Conservation (phyloP, 148 eudicot species). For the Persicaria tinctoria region DNA sequence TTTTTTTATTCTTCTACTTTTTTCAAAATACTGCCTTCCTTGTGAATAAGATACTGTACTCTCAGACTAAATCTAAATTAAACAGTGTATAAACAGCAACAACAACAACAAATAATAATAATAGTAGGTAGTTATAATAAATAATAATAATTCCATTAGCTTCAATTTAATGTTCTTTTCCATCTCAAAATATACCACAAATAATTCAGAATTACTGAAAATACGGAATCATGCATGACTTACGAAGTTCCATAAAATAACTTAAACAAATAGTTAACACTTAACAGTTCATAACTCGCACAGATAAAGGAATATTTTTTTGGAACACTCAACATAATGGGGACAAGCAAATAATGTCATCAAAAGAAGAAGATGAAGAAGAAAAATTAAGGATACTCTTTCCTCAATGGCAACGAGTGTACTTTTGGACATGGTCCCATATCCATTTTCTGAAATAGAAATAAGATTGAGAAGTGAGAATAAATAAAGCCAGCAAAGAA, state of each 20-base stretch:
- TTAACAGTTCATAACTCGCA: background rate
- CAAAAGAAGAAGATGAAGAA: background rate
- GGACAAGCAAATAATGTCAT: background rate
- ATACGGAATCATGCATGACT: background rate
- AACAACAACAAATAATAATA: too few species aligned
- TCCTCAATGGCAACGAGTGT: slow-evolving; percentile 86
- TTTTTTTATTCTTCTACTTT: background rate
- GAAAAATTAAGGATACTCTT: slow-evolving; percentile 77
- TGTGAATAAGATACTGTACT: background rate
- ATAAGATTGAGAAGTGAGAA: background rate
- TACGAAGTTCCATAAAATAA: background rate
- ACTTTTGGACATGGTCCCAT: slow-evolving; percentile 97
- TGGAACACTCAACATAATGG: background rate
- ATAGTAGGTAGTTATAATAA: too few species aligned
- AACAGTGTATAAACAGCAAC: too few species aligned
- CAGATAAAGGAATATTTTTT: background rate
- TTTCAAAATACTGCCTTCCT: background rate
- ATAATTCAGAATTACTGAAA: background rate
- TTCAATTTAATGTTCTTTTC: too few species aligned
- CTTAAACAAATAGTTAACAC: background rate
- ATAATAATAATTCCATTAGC: too few species aligned
- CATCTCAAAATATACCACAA: background rate
- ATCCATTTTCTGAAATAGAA: slow-evolving; percentile 73
- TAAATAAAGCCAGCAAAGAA: background rate
- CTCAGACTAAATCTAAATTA: background rate